Evolutionary conservation across 202 grass and related monocot species (phyloP), one percentile per base, ranked within the genome.

Genomic region (Setaria italica): DNA sequence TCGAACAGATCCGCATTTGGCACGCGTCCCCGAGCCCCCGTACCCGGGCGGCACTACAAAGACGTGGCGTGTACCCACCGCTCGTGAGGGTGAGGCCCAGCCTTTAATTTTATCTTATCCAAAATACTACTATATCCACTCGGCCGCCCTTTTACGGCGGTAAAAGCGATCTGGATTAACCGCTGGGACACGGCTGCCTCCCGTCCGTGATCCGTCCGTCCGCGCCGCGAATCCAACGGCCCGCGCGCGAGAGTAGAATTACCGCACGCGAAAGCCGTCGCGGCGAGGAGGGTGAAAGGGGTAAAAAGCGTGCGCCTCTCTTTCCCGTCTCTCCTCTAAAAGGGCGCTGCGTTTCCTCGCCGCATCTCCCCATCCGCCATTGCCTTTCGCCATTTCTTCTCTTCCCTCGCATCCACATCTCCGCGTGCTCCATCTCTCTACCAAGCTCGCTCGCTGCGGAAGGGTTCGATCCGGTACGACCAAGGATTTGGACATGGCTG

Each of bases 51-150:
- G 6, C 5, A 50, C 21, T 3, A 30, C 70, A 30, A 16, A 17
- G 25, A 72, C 70, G 85, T 7, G 37, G 67, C 79, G 51, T 2
- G 30, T 48, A 37, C 63, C 65, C 0, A 49, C 48, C 72, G 3
- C 33, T 33, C 51, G 47, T 72, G 37, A 65, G 77, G 72, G 37
- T 72, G 37, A 65, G 77, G 72, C 43, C 41, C 70, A 50, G 66
- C 67, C 43, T 56, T 39, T 39, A 39, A 39, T 39, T 39, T 1
- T 1, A 11, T 11, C 86, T 87, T 89, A 94, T 94, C 92, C 83
- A 74, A 51, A 49, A 13, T 19, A 70, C 29, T 48, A 74, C 25
- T 70, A 88, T 89, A 85, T 91, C 89, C 84, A 89, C 80, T 87
- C 34, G 3, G 9, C 43, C 0, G 7, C 45, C 7, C 51, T 75